Conservation (phyloP, 106 monocot species). For the Narthecium ossifragum region DNA sequence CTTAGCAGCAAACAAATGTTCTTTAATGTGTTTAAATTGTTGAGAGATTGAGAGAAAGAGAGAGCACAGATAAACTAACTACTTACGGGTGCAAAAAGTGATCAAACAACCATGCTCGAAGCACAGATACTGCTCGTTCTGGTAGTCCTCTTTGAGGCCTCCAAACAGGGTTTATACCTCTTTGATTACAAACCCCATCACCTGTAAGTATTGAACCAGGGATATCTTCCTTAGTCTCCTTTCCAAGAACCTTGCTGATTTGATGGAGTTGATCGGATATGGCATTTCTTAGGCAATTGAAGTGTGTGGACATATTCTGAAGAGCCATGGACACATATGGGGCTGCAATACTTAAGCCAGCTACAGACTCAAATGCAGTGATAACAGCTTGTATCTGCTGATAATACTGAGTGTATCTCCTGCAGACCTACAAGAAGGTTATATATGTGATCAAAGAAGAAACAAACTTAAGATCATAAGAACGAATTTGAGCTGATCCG, state of each 20-base stretch:
- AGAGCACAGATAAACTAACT: background rate
- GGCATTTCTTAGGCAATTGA: conserved; percentile 50
- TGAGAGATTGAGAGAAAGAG: background rate
- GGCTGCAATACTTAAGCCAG: conserved; percentile 68
- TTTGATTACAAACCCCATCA: conserved; percentile 17
- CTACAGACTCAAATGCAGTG: conserved; percentile 72
- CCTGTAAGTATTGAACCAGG: conserved; percentile 23
- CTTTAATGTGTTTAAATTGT: too few species aligned
- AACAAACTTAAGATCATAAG: too few species aligned
- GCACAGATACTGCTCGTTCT: conserved; percentile 37
- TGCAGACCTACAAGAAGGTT: conserved; percentile 57
- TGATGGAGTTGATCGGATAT: conserved; percentile 54
- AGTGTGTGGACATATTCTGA: conserved; percentile 60
- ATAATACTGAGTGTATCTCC: conserved; percentile 69
- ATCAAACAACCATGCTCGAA: conserved; percentile 48
- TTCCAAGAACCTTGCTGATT: conserved; percentile 25
- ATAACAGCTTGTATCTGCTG: conserved; percentile 71
- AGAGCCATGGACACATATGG: conserved; percentile 65
- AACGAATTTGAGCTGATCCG: too few species aligned
- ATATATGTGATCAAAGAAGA: too few species aligned
- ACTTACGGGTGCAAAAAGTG: conserved; percentile 50
- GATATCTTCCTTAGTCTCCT: conserved; percentile 36
- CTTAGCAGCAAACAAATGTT: too few species aligned
- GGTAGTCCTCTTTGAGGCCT: conserved; percentile 42
- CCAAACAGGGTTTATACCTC: conserved; percentile 31